Evolutionary conservation across 164 flowering plant genomes (phyloP).

Genomic region (Pachysandra terminalis): DNA sequence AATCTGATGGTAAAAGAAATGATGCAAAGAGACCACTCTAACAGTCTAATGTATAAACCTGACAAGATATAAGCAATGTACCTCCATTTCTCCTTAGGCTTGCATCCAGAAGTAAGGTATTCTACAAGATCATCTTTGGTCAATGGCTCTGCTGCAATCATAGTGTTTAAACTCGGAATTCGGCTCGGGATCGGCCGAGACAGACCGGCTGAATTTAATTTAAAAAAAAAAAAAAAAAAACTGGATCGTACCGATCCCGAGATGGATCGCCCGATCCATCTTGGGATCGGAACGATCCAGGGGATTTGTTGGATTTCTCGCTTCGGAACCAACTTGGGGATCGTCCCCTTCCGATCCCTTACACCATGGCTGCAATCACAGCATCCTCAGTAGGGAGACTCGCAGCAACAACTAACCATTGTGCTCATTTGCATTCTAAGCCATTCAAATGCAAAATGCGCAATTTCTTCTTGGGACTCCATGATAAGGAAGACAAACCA

Average conservation of each 20-base stretch:
- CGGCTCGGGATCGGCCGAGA: too few relatives aligned
- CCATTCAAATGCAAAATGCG: constrained; percentile 16
- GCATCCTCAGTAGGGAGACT: constrained; percentile 96
- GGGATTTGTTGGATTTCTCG: too few relatives aligned
- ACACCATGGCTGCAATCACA: too few relatives aligned
- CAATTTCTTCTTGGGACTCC: constrained; percentile 19
- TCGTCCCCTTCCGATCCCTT: too few relatives aligned
- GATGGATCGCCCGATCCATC: too few relatives aligned
- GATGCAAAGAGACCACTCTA: neutral
- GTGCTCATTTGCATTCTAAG: constrained; percentile 27
- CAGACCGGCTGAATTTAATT: too few relatives aligned
- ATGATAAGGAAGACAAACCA: constrained; percentile 28
- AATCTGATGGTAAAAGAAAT: neutral
- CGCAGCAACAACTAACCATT: constrained; percentile 61
- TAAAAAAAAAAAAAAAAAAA: too few relatives aligned
- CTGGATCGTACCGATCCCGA: too few relatives aligned
- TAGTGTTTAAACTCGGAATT: too few relatives aligned
- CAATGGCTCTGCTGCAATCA: constrained; percentile 77
- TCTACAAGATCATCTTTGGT: constrained; percentile 87
- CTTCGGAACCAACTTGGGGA: too few relatives aligned
- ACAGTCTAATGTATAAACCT: neutral
- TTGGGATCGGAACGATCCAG: too few relatives aligned
- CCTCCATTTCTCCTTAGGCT: constrained; percentile 98
- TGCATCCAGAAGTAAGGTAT: constrained; percentile 98
- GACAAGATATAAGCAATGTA: constrained; percentile 14